A percentile compares a stretch with the other conserved stretches of the same genome.
phyloP scores from a whole-genome alignment of 306 rosid genomes.

The Prinsepia uniflora region DNA sequence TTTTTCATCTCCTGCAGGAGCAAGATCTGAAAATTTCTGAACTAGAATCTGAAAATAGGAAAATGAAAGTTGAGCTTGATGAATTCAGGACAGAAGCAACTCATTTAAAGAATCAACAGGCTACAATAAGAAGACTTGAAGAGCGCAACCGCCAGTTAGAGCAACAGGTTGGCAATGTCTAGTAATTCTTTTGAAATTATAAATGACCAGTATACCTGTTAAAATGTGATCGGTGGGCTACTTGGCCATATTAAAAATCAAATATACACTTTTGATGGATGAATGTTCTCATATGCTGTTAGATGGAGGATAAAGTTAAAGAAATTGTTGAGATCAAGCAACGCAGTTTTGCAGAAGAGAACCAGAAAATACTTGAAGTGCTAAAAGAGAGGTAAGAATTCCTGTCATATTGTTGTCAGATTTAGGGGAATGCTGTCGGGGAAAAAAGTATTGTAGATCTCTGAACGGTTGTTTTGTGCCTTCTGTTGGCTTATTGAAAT shows the following conservation, averaged over 20 bases:
- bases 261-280: conserved; percentile 15
- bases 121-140: conserved; percentile 94
- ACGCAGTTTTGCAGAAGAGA: conserved; percentile 95
- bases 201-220: neutral
- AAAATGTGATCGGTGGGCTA: neutral
- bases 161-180: conserved; percentile 64
- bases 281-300: conserved; percentile 24
- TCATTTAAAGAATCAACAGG: conserved; percentile 97
- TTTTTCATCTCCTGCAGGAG: conserved; percentile 50
- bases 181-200: neutral
- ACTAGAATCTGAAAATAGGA: conserved; percentile 84
- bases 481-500: conserved; percentile 8
- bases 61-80: conserved; percentile 99
- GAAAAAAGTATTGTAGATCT: neutral
- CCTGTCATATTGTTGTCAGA: neutral
- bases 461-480: conserved; percentile 9
- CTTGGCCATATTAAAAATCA: neutral
- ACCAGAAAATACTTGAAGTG: conserved; percentile 85
- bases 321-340: conserved; percentile 98
- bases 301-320: conserved; percentile 98
- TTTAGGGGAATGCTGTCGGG: neutral
- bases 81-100: conserved; percentile 97
- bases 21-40: conserved; percentile 87
- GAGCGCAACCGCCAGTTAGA: conserved; percentile 94
- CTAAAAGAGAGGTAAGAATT: conserved; percentile 71